phyloP scores from a whole-genome alignment of 1,284 basidiomycete species.

The Fereydounia khargensis region DNA sequence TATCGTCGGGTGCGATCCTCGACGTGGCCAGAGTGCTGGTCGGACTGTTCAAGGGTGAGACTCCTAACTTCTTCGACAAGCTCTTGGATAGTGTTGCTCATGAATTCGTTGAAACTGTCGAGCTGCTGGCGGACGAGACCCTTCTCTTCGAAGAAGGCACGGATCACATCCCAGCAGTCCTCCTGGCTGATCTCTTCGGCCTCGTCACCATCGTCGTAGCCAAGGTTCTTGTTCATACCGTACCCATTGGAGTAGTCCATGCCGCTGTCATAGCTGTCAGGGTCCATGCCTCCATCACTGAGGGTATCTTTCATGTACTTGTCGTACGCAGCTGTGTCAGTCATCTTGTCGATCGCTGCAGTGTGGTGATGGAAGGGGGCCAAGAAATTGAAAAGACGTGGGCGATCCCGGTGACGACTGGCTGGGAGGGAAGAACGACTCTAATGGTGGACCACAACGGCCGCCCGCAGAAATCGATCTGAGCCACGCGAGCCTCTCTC shows the following conservation, averaged over 20 bases:
- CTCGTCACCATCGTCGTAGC: slow-evolving; percentile 39
- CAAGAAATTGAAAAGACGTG: not conserved
- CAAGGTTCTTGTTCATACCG: too few species aligned
- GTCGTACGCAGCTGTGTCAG: slow-evolving; percentile 38
- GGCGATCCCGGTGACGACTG: too few species aligned
- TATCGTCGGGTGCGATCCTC: slow-evolving; percentile 72
- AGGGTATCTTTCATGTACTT: slow-evolving; percentile 41
- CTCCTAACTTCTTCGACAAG: slow-evolving; percentile 93
- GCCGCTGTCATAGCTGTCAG: slow-evolving; percentile 11
- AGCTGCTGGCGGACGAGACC: slow-evolving; percentile 82
- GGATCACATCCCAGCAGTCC: slow-evolving; percentile 56
- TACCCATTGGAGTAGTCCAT: slow-evolving; percentile 21
- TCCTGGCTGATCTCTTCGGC: slow-evolving; percentile 56
- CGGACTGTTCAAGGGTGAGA: slow-evolving; percentile 90
- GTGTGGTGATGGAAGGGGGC: not conserved
- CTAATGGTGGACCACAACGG: not conserved
- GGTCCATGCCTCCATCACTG: slow-evolving; percentile 25
- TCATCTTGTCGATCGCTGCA: too few species aligned
- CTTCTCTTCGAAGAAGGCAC: slow-evolving; percentile 56
- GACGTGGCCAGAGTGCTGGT: slow-evolving; percentile 73
- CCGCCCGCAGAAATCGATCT: not conserved
- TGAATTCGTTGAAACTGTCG: slow-evolving; percentile 99
- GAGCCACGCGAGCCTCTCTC: too few species aligned
- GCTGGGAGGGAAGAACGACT: too few species aligned
- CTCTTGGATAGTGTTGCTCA: slow-evolving; percentile 94